Conservation (phyloP, 768 basidiomycete genomes). For the Rhizopogon vesiculosus region DNA sequence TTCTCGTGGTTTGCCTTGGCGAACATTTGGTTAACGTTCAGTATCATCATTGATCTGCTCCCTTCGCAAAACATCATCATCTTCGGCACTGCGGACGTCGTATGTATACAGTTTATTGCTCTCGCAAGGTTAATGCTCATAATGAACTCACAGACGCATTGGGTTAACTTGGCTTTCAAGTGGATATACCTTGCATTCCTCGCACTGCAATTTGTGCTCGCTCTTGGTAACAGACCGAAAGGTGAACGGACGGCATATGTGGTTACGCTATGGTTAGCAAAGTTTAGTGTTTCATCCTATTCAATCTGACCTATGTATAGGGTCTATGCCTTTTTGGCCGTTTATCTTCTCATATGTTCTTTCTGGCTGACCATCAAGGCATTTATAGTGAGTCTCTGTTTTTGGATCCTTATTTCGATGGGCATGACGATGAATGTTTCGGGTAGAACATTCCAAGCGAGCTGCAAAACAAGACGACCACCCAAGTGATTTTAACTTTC, state of each 20-base stretch:
- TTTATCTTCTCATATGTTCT: constrained; percentile 86
- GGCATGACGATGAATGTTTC: constrained; percentile 2
- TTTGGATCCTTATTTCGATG: not conserved
- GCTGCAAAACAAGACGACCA: constrained; percentile 44
- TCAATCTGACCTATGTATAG: constrained; percentile 29
- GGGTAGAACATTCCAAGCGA: constrained; percentile 47
- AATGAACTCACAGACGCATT: constrained; percentile 60
- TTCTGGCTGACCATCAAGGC: constrained; percentile 79
- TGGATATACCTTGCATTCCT: constrained; percentile 88
- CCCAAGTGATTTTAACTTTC: constrained; percentile 51
- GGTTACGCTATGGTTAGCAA: constrained; percentile 58
- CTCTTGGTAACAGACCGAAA: constrained; percentile 81
- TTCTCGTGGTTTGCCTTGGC: constrained; percentile 94
- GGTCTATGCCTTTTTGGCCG: constrained; percentile 79
- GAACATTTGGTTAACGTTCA: constrained; percentile 94
- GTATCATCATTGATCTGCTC: constrained; percentile 88
- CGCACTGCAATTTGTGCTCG: constrained; percentile 75
- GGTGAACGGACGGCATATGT: constrained; percentile 76
- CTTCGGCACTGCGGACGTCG: constrained; percentile 69
- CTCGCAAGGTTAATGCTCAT: not conserved
- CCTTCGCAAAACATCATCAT: constrained; percentile 48
- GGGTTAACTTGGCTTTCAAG: constrained; percentile 78
- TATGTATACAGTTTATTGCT: constrained; percentile 33
- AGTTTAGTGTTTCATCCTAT: not conserved
- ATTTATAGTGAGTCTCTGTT: constrained; percentile 50